These are phyloP conservation scores for Plantago coronopus DNA, from an alignment of 305 asterid genomes.

Conservation along the genomic window DNA sequence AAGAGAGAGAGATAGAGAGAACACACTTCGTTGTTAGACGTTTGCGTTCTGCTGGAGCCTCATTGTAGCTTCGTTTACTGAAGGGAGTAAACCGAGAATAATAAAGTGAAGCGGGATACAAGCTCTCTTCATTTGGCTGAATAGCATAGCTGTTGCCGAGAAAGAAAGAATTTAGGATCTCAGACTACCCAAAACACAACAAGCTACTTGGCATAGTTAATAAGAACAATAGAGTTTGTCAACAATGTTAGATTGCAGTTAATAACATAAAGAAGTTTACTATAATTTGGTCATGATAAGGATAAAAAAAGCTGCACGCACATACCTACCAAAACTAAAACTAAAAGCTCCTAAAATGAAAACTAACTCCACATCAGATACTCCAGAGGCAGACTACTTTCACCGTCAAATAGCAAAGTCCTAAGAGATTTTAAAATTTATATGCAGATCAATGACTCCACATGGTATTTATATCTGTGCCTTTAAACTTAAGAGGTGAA, in stretches of 20 bases:
- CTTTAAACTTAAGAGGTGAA: no score
- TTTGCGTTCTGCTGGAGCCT: slow-evolving; percentile 35
- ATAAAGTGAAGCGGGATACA: slow-evolving; percentile 24
- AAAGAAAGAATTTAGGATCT: slow-evolving; percentile 12
- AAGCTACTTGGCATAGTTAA: not conserved
- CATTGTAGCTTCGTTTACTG: slow-evolving; percentile 28
- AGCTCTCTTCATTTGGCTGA: slow-evolving; percentile 26
- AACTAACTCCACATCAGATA: no score
- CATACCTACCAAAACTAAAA: not conserved
- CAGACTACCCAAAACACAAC: not conserved
- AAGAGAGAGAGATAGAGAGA: slow-evolving; percentile 3
- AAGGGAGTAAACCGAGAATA: slow-evolving; percentile 24
- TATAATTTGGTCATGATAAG: no score
- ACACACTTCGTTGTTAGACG: slow-evolving; percentile 41
- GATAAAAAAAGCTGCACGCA: not conserved
- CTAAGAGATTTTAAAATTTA: no score
- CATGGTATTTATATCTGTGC: no score
- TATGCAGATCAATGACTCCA: no score
- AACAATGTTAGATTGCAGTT: not conserved
- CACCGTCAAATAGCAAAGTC: no score
- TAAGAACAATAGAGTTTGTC: not conserved
- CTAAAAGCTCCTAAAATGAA: not conserved
- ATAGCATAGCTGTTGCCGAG: slow-evolving; percentile 22
- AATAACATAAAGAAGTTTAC: not conserved
- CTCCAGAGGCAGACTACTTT: no score